Base-by-base conservation (phyloP, 345 rosid genomes). In the Leavenworthia alabamica region DNA sequence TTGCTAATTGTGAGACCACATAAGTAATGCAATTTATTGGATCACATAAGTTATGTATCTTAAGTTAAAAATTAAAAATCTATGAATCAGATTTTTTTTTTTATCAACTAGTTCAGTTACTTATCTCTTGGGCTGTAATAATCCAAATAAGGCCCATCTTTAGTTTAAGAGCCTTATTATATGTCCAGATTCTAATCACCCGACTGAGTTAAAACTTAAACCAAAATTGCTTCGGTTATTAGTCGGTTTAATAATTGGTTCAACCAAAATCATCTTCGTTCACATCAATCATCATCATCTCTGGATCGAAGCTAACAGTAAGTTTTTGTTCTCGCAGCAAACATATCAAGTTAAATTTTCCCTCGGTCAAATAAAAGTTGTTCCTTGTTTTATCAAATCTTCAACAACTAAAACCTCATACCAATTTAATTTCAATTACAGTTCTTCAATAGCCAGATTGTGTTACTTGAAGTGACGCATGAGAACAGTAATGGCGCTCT, bases 401-500 rank as follows among this genome's bases (percentile, higher is more conserved):
- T 5, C 15, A 20, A 20, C 16, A 8, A 22, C 2, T 14, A 14
- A 26, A 35, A n/a, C 32, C 8, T 33, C 23, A 11, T 1, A 43
- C 10, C 22, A 17, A 3, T 37, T 5, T n/a, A 13, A 13, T 12
- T 29, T 39, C 17, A 42, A 4, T 53, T 32, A 22, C 35, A 53
- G 53, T 46, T 45, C 40, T 36, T 66, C 10, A 0, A 24, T 43
- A 0, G 19, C 36, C 37, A 58, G 39, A 43, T 31, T 50, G 26
- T 24, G 43, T 23, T 16, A 2, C 16, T 42, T 39, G 40, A 66
- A 35, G 20, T 57, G 51, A 37, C n/a, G 17, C 13, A 13, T 28
- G 9, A 28, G 9, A 28, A 36, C 27, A 10, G 56, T 37, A 23
- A 72, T 71, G 74, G 23, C 19, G n/a, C 52, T 56, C 44, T 62